Percentiles rank a stretch among this genome's conserved stretches.
phyloP scores from a whole-genome alignment of 371 early-diverging fungal species.

The Mucor plumbeus region DNA sequence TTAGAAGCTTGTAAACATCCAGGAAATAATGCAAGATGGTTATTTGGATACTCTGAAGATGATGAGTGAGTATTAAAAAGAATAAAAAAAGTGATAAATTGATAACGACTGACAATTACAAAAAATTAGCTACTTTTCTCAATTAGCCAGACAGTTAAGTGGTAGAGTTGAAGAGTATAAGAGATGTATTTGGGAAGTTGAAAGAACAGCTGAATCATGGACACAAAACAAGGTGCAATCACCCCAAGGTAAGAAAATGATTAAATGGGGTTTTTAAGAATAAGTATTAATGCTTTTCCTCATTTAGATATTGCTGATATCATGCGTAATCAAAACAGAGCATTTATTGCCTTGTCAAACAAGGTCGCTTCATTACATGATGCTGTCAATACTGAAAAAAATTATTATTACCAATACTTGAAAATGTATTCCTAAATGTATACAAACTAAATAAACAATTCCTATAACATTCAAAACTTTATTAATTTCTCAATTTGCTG shows the following conservation, averaged over 20 bases:
- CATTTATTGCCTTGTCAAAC: conserved; percentile 65
- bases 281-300: not conserved
- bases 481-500: not conserved
- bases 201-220: conserved; percentile 47
- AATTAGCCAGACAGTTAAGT: conserved; percentile 31
- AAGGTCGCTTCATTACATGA: conserved; percentile 69
- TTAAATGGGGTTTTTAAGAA: not conserved
- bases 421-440: conserved; percentile 29
- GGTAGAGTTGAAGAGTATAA: conserved; percentile 45
- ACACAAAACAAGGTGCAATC: conserved; percentile 38
- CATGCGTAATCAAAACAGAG: conserved; percentile 66
- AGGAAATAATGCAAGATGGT: conserved; percentile 40
- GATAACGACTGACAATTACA: no score
- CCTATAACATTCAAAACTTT: not conserved
- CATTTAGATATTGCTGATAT: conserved; percentile 56
- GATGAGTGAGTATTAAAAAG: conserved; percentile 38
- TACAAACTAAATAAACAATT: not conserved
- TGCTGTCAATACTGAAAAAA: conserved; percentile 54
- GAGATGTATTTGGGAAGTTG: conserved; percentile 50
- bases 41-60: conserved; percentile 46
- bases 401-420: conserved; percentile 41
- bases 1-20: conserved; percentile 48
- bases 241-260: conserved; percentile 44
- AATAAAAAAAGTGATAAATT: no score
- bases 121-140: conserved; percentile 39